A percentile compares a stretch with the other conserved stretches of the same genome.
Conservation (phyloP, 2,329 filamentous ascomycete species). For the Neurospora sp. region DNA sequence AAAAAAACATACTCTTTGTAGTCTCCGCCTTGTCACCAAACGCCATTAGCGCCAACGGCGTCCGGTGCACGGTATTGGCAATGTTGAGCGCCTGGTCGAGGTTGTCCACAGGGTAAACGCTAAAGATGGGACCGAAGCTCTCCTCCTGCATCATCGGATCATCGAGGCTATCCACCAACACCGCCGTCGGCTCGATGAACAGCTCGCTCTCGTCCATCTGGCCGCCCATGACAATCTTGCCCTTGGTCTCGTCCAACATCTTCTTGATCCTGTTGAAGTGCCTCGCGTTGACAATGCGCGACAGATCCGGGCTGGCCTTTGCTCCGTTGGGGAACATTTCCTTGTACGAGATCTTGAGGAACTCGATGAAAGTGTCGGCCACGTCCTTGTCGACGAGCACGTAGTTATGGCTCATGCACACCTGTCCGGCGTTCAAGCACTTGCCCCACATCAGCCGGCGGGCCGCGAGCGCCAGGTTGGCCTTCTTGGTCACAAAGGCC, state of each 20-base stretch:
- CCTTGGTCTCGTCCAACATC: constrained; percentile 76
- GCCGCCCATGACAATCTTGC: constrained; percentile 81
- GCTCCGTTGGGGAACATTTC: constrained; percentile 80
- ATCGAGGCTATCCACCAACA: constrained; percentile 65
- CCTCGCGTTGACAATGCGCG: constrained; percentile 67
- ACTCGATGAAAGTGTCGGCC: constrained; percentile 59
- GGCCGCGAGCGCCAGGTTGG: constrained; percentile 71
- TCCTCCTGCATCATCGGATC: constrained; percentile 76
- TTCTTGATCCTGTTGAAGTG: constrained; percentile 78
- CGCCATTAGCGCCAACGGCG: constrained; percentile 72
- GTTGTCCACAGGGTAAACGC: constrained; percentile 65
- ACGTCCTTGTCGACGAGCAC: constrained; percentile 70
- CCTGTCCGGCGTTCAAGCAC: constrained; percentile 74
- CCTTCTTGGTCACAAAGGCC: constrained; percentile 78
- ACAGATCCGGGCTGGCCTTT: constrained; percentile 66
- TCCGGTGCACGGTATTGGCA: constrained; percentile 71
- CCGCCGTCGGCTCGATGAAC: constrained; percentile 87
- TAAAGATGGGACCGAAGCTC: constrained; percentile 87
- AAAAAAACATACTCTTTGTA: constrained; percentile 47
- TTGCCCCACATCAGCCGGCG: constrained; percentile 84
- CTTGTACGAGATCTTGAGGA: constrained; percentile 60
- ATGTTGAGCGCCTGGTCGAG: constrained; percentile 79
- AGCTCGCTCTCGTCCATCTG: constrained; percentile 67
- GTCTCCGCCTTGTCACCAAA: constrained; percentile 78
- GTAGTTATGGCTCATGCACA: constrained; percentile 92